A percentile compares a stretch with the other conserved stretches of the same genome.
phyloP scores from a whole-genome alignment of 108 stramenopile species.

The Stephanodiscus triporus region DNA sequence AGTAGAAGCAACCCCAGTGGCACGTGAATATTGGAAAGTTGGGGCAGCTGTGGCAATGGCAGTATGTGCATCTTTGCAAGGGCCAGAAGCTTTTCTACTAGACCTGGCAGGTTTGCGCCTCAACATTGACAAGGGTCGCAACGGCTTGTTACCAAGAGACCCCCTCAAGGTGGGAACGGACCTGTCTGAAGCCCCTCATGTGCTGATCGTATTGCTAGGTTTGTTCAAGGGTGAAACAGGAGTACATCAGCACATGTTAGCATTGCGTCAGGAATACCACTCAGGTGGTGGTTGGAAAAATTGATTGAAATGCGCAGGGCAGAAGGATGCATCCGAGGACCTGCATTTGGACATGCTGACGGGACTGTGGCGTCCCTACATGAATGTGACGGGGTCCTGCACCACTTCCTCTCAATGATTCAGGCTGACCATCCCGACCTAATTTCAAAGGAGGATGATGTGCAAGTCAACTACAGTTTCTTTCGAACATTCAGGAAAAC shows the following conservation, averaged over 20 bases:
- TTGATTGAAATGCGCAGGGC: background rate
- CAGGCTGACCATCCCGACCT: background rate
- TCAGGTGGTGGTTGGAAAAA: constrained; percentile 17
- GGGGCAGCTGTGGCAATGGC: constrained; percentile 2
- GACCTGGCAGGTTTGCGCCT: background rate
- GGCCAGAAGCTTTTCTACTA: constrained; percentile 12
- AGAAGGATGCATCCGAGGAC: background rate
- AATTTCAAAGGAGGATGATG: background rate
- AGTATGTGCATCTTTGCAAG: constrained; percentile 2
- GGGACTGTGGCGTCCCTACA: background rate
- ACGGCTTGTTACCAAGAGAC: background rate
- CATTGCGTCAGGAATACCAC: too few relatives aligned
- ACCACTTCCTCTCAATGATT: background rate
- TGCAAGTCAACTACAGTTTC: background rate
- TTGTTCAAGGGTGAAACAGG: constrained; percentile 24
- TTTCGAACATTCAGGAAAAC: background rate
- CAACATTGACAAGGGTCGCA: background rate
- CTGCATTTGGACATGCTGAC: background rate
- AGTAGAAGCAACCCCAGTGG: background rate
- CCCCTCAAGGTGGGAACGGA: background rate
- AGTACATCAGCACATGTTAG: background rate
- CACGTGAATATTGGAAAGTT: background rate
- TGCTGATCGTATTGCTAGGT: constrained; percentile 19
- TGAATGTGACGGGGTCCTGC: background rate
- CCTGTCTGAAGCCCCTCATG: constrained; percentile 10